These are phyloP conservation scores for Fusarium anthophilum DNA, from an alignment of 2,329 filamentous ascomycete genomes.

Conservation along the genomic window DNA sequence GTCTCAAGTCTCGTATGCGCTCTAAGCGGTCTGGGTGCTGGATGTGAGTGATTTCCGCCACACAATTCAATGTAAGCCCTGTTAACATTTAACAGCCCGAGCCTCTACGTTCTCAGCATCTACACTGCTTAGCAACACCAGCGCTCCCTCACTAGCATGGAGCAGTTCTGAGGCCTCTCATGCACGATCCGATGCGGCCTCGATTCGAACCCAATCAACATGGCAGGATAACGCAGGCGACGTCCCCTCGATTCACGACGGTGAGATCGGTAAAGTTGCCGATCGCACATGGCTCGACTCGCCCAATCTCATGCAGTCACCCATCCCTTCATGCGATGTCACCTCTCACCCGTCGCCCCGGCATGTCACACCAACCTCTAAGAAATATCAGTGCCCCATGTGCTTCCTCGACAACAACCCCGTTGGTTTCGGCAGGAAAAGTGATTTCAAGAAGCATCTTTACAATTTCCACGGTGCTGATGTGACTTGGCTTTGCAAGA, in stretches of 20 bases:
- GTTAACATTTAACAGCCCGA: conserved; percentile 46
- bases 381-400: conserved; percentile 57
- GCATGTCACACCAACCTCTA: conserved; percentile 50
- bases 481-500: conserved; percentile 55
- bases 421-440: conserved; percentile 58
- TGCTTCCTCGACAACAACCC: conserved; percentile 57
- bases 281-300: conserved; percentile 55
- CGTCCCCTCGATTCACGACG: conserved; percentile 47
- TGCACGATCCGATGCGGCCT: conserved; percentile 51
- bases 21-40: conserved; percentile 48
- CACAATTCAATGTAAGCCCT: neutral
- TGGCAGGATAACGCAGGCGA: conserved; percentile 50
- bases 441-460: conserved; percentile 60
- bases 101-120: conserved; percentile 53
- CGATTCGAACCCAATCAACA: conserved; percentile 52
- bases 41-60: conserved; percentile 46
- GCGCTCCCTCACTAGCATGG: conserved; percentile 54
- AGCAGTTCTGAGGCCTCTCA: conserved; percentile 54
- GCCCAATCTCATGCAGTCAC: conserved; percentile 50
- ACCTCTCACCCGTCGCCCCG: conserved; percentile 51
- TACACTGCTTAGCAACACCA: conserved; percentile 53
- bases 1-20: conserved; percentile 51
- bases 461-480: conserved; percentile 58
- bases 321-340: conserved; percentile 45
- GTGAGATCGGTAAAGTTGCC: conserved; percentile 47